A percentile compares a stretch with the other conserved stretches of the same genome.
Conservation (phyloP, 2,329 filamentous ascomycete genomes). For the Ceratocystis cacaofunesta region DNA sequence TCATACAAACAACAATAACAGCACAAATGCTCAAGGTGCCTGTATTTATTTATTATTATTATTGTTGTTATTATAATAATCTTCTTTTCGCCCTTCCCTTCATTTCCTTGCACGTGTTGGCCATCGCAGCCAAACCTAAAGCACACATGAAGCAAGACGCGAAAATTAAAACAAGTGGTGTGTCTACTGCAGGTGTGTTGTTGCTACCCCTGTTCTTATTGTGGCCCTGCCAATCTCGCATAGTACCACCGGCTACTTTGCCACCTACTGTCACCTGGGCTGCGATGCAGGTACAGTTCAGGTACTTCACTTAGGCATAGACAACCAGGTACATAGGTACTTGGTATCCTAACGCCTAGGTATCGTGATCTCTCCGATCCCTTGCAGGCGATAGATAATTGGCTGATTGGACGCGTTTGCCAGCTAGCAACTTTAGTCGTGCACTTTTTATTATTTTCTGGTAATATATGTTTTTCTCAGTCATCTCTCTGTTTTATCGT, state of each 20-base stretch:
- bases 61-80: no score
- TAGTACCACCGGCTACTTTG: constrained; percentile 13
- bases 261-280: constrained; percentile 12
- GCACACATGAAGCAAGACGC: not conserved
- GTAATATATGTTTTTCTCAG: no score
- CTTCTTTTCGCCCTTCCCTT: not conserved
- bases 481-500: not conserved
- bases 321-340: no score
- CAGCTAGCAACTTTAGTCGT: not conserved
- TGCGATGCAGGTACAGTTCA: constrained; percentile 14
- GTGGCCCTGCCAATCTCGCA: constrained; percentile 15
- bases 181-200: not conserved
- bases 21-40: not conserved
- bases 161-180: not conserved
- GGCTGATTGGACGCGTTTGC: not conserved
- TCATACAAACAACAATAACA: not conserved
- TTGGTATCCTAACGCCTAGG: no score
- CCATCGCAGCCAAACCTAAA: not conserved
- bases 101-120: not conserved
- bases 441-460: no score
- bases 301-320: not conserved
- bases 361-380: not conserved
- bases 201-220: constrained; percentile 1
- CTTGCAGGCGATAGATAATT: not conserved
- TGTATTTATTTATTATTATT: not conserved